Base-by-base conservation (phyloP, 176 grass and related monocot species). In the Aechmea fasciata region DNA sequence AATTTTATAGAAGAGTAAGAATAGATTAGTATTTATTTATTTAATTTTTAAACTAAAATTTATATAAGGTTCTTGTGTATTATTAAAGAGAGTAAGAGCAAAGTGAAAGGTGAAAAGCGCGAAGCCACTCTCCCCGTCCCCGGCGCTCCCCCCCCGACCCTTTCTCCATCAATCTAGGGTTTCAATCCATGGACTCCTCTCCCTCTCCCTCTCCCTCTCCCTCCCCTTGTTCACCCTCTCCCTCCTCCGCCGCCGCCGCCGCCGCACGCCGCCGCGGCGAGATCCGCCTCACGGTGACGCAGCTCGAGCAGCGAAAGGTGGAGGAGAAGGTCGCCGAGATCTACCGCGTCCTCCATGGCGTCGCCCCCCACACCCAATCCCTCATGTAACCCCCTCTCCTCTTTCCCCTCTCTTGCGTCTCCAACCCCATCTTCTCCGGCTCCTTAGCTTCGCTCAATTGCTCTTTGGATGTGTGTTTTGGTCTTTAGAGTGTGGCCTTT, bases 221-320 rank as follows among this genome's bases (percentile, higher is more conserved):
- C 64, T 65, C 74, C 52, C 52, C 74, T 33, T 47, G 69, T 1
- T 63, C 67, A 29, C 29, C 5, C 3, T 64, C 69, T 9, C 12
- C 23, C 14, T 26, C 62, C 2, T 11, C 52, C 51, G 47, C 63
- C 12, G 22, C 22, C 22, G 22, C 22, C 22, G 3, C 62, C n/a
- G 29, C 73, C 23, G 62, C n/a, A 6, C 24, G 1, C 19, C 63
- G 49, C 33, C 33, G 33, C 33, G 4, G 33, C 33, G 33, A 41
- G 10, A 50, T 74, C 26, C 74, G 71, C 71, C 73, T 83, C 74
- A 96, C 92, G 18, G 81, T 84, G 79, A 87, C 85, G 54, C 86
- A 92, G 86, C 63, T 81, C 75, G 80, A 92, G 77, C 88, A 89
- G 88, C 83, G 87, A 81, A 82, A 51, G 68, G 88, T 96, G 64